phyloP scores from a whole-genome alignment of 805 yeast species.

The Saccharomycopsis amapae region DNA sequence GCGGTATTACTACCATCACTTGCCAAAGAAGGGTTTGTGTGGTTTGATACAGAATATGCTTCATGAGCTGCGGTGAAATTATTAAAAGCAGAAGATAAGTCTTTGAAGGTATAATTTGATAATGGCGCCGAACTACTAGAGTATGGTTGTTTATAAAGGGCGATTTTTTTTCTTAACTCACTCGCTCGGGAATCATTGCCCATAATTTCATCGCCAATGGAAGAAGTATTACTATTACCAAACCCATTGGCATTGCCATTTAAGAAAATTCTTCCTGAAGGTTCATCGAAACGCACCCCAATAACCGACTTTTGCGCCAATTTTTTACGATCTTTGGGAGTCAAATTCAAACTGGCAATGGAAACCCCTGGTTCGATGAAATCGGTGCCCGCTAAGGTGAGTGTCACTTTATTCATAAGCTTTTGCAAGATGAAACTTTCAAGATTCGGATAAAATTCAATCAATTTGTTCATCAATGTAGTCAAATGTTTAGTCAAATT shows the following conservation, averaged over 20 bases:
- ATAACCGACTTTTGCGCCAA: conserved; percentile 16
- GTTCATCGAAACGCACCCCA: conserved; percentile 18
- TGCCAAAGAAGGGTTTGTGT: background rate
- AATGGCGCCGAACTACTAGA: conserved; percentile 14
- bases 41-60: conserved; percentile 12
- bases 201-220: background rate
- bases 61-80: conserved; percentile 21
- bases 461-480: conserved; percentile 10
- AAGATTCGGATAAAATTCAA: conserved; percentile 17
- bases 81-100: conserved; percentile 16
- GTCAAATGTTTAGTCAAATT: conserved; percentile 15
- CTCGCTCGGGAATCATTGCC: conserved; percentile 13
- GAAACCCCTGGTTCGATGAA: conserved; percentile 22
- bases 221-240: background rate
- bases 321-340: conserved; percentile 9
- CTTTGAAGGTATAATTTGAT: conserved; percentile 14
- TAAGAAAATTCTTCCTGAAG: conserved; percentile 11
- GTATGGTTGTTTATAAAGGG: conserved; percentile 15
- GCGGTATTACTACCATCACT: background rate
- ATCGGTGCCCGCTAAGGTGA: conserved; percentile 16
- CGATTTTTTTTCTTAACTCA: conserved; percentile 16
- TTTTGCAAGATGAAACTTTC: conserved; percentile 18
- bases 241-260: conserved; percentile 2
- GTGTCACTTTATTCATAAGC: conserved; percentile 10
- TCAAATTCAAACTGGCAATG: conserved; percentile 15